phyloP scores from a whole-genome alignment of 2,329 filamentous ascomycete genomes.

The Pestalotiopsis sp. region DNA sequence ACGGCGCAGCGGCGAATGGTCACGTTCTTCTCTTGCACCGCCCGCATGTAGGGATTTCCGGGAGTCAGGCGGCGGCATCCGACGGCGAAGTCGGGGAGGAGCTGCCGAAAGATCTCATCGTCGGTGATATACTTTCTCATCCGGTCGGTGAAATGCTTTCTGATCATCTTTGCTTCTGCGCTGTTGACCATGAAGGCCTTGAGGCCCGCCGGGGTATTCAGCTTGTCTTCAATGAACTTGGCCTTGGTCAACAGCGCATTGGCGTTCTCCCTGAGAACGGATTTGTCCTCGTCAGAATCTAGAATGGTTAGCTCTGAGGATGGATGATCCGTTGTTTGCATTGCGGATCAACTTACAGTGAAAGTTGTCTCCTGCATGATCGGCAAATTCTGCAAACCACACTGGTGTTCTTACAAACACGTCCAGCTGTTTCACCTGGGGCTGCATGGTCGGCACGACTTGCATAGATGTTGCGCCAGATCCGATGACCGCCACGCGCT shows the following conservation, averaged over 20 bases:
- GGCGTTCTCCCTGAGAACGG: neutral
- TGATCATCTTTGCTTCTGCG: constrained; percentile 39
- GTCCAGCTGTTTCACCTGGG: neutral
- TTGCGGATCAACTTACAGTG: neutral
- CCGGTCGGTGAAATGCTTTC: constrained; percentile 41
- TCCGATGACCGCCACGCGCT: neutral
- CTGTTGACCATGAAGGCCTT: neutral
- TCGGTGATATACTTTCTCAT: constrained; percentile 37
- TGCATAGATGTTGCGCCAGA: neutral
- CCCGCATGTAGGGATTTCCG: neutral
- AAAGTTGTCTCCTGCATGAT: neutral
- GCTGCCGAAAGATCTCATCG: neutral
- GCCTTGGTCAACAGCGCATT: neutral
- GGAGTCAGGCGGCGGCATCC: constrained; percentile 5
- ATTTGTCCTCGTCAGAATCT: neutral
- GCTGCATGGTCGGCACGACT: constrained; percentile 4
- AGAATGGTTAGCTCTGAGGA: neutral
- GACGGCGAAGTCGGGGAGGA: neutral
- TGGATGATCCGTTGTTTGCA: neutral
- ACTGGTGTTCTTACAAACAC: neutral
- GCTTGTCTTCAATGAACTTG: neutral
- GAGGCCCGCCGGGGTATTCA: neutral
- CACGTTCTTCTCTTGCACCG: neutral
- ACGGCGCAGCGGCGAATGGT: neutral
- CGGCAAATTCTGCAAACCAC: neutral